Base-by-base conservation (phyloP, 2,329 filamentous ascomycete genomes). In the Exophiala sp. region DNA sequence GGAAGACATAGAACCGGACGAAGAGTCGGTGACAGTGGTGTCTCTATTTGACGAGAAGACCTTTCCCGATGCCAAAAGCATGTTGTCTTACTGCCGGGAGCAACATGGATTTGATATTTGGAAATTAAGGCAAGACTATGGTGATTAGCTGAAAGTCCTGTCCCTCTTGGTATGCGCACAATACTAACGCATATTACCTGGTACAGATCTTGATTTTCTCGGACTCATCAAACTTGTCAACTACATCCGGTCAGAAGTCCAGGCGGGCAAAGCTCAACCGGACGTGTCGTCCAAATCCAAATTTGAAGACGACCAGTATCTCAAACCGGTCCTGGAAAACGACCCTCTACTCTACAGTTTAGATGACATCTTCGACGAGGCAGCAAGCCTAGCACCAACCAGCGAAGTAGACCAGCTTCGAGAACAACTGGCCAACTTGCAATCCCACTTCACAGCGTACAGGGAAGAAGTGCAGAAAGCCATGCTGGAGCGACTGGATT, bases 261-360 rank as follows among this genome's bases (percentile, higher is more conserved):
- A 72, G 47, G 63, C 64, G 39, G 74, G 74, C 23, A 70, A 73
- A 47, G 58, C 55, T 24, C 61, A 66, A 2, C 80, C 80, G 0
- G 73, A 78, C 50, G 69, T 83, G 37, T 81, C 87, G 50, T 74
- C 80, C 2, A 72, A 72, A 29, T 70, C 73, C 1, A 73, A 81
- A 21, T 82, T 96, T 55, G 76, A 81, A n/a, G 80, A 88, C 54
- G 91, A 97, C 57, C 76, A 78, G 57, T 94, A 83, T 63, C 74
- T 98, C 51, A 85, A 86, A 64, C 93, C 93, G 0, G 83, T 89
- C 2, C 70, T 98, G 6, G 84, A 93, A 51, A 88, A 96, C 59
- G 93, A 98, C 65, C 86, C 90, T 2, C 73, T 97, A 46, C 80
- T 98, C 24, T 89, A 94, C 64, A 86, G 80, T 48, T 74, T 98